These are phyloP conservation scores for Scutellaria barbata DNA, from an alignment of 257 asterid genomes.

Conservation along the genomic window DNA sequence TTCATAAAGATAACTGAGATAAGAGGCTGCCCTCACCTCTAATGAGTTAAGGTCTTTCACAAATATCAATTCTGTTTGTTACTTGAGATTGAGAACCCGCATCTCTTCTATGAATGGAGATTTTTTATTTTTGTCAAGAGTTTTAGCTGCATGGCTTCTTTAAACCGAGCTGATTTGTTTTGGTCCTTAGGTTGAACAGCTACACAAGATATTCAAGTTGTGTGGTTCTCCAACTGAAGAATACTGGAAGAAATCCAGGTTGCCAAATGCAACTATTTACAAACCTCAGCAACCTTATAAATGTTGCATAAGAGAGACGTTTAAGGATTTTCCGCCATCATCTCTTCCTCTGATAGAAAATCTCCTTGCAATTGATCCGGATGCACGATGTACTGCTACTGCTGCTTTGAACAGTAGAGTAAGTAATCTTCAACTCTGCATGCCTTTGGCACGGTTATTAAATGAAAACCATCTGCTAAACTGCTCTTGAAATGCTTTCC, in stretches of 20 bases:
- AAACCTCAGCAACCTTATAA: constrained; percentile 84
- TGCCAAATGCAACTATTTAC: constrained; percentile 77
- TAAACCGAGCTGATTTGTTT: constrained; percentile 2
- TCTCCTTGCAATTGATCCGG: constrained; percentile 86
- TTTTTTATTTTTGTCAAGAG: constrained; percentile 2
- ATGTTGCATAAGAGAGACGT: constrained; percentile 65
- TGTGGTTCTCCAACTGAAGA: constrained; percentile 93
- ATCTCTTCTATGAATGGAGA: not conserved
- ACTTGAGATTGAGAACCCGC: not conserved
- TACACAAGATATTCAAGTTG: constrained; percentile 85
- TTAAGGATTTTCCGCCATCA: constrained; percentile 75
- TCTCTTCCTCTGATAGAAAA: constrained; percentile 65
- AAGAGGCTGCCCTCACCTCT: constrained; percentile 15
- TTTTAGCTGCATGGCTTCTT: constrained; percentile 8
- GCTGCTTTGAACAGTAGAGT: constrained; percentile 76
- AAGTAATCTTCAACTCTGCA: constrained; percentile 33
- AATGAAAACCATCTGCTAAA: not conserved
- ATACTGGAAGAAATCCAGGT: constrained; percentile 81
- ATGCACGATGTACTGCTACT: constrained; percentile 77
- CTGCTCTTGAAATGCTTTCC: not conserved
- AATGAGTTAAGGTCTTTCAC: not conserved
- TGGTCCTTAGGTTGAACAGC: constrained; percentile 75
- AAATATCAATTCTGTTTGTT: constrained; percentile 2
- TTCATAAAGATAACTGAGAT: not conserved
- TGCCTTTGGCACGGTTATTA: not conserved